Evolutionary conservation across 2,329 filamentous ascomycete species (phyloP).

Genomic region (Huntiella savannae): DNA sequence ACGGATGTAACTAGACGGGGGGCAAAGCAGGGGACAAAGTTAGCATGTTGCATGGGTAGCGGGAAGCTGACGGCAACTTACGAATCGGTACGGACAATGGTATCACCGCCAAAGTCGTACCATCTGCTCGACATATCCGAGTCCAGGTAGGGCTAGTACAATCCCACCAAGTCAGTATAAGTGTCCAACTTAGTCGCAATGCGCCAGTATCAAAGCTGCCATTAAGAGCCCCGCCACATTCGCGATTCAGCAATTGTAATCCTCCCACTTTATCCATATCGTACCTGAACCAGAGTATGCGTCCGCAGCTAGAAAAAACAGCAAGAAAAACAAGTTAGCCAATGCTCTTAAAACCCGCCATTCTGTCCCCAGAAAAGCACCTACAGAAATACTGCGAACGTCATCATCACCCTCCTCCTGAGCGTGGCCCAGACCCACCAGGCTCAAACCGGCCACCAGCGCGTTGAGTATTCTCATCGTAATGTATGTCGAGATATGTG

Average conservation of each 20-base stretch:
- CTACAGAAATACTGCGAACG: conserved; percentile 13
- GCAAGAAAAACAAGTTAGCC: conserved; percentile 8
- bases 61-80: conserved; percentile 19
- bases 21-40: background rate
- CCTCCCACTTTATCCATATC: conserved; percentile 15
- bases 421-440: conserved; percentile 6
- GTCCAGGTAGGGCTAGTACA: conserved; percentile 71
- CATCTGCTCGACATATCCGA: conserved; percentile 95
- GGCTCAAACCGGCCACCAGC: conserved; percentile 11
- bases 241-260: too few relatives aligned
- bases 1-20: conserved; percentile 58
- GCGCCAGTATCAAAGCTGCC: background rate
- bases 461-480: conserved; percentile 11
- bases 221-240: conserved; percentile 14
- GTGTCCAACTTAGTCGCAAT: background rate
- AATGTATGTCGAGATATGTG: too few relatives aligned
- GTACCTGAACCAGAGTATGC: conserved; percentile 62
- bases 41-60: background rate
- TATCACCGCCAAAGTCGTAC: conserved; percentile 97
- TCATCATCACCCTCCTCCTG: conserved; percentile 9
- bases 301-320: conserved; percentile 49
- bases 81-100: conserved; percentile 58
- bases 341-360: background rate
- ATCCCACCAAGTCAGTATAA: background rate
- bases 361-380: conserved; percentile 4